Evolutionary conservation across 345 rosid genomes (phyloP).

Genomic region (Hirschfeldia incana): DNA sequence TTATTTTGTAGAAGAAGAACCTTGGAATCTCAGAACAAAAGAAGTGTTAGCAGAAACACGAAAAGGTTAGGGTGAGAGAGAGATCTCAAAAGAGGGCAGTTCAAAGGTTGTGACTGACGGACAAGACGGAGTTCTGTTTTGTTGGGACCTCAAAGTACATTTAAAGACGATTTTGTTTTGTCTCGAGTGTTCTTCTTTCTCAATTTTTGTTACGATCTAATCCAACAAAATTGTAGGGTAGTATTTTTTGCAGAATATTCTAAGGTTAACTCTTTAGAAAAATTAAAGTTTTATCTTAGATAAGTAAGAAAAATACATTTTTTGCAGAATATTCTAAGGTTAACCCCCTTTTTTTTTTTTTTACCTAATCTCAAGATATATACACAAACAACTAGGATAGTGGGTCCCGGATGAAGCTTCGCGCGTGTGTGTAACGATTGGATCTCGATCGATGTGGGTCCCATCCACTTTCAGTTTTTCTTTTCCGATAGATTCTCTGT

Average conservation of each 20-base stretch:
- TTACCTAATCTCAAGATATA: background rate
- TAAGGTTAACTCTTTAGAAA: background rate
- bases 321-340: no score
- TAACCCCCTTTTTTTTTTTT: no score
- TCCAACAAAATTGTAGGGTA: background rate
- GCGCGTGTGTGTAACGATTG: conserved; percentile 16
- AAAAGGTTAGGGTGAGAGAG: conserved; percentile 24
- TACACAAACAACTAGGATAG: background rate
- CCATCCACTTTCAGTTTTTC: background rate
- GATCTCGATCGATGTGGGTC: conserved; percentile 23
- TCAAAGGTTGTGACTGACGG: conserved; percentile 26
- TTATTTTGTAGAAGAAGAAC: background rate
- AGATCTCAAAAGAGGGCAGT: background rate
- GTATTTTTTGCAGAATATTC: background rate
- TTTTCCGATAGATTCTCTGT: conserved; percentile 21
- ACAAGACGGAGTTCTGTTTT: conserved; percentile 12
- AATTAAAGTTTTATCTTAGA: background rate
- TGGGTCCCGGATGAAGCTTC: conserved; percentile 12
- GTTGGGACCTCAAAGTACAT: conserved; percentile 32
- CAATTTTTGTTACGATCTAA: background rate
- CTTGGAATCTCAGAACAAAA: conserved; percentile 4
- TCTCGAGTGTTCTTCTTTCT: conserved; percentile 1
- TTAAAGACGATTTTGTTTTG: background rate
- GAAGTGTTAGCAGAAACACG: background rate
- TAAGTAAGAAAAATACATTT: background rate